Conservation (phyloP, 1,284 basidiomycete species). For the Moesziomyces antarcticus region DNA sequence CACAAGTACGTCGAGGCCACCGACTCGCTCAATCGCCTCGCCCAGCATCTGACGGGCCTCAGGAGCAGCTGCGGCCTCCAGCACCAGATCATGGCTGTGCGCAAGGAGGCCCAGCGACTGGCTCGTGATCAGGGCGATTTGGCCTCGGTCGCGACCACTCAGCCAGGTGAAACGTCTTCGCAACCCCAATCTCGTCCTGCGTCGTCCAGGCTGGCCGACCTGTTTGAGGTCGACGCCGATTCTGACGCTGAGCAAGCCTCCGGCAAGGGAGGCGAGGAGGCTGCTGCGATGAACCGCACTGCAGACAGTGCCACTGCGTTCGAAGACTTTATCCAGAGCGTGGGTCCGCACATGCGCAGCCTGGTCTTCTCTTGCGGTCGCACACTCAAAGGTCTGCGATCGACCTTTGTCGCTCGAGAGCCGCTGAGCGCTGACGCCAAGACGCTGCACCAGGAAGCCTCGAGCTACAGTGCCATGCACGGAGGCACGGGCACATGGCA, state of each 20-base stretch:
- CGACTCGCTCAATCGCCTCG: constrained; percentile 58
- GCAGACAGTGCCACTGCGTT: constrained; percentile 34
- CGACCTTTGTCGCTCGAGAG: constrained; percentile 44
- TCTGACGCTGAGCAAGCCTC: background rate
- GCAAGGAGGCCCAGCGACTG: constrained; percentile 25
- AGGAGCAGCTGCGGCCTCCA: constrained; percentile 61
- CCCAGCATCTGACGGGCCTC: constrained; percentile 60
- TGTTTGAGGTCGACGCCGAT: constrained; percentile 24
- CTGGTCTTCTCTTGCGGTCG: constrained; percentile 56
- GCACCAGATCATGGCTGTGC: constrained; percentile 56
- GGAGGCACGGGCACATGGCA: constrained; percentile 27
- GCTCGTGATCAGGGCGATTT: constrained; percentile 6
- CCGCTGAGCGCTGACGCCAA: constrained; percentile 8
- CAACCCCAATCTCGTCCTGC: constrained; percentile 7
- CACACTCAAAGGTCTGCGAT: constrained; percentile 42
- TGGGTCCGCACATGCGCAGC: constrained; percentile 65
- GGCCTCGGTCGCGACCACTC: background rate
- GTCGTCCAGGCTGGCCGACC: constrained; percentile 12
- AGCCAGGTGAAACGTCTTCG: background rate
- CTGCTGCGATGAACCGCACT: background rate
- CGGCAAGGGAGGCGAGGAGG: background rate
- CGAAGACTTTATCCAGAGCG: constrained; percentile 51
- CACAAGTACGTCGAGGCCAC: constrained; percentile 52
- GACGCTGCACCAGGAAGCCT: constrained; percentile 4
- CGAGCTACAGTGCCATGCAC: constrained; percentile 4